Evolutionary conservation across 495 filamentous ascomycete genomes (phyloP).

Genomic region (Penicillium goetzii): DNA sequence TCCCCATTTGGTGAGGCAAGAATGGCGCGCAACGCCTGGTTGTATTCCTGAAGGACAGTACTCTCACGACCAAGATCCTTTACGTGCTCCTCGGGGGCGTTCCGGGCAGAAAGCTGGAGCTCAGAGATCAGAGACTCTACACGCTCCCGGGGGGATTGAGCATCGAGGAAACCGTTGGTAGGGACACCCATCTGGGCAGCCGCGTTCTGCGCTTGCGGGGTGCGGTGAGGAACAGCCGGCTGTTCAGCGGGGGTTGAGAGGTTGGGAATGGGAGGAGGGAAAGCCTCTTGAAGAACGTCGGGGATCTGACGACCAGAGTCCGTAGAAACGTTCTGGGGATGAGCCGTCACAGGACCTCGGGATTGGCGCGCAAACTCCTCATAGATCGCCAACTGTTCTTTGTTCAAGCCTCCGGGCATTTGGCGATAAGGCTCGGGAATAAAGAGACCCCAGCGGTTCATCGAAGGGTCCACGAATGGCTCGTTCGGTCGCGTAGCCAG

Average conservation of each 20-base stretch:
- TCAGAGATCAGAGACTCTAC: constrained; percentile 72
- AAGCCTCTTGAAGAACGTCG: constrained; percentile 84
- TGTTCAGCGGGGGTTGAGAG: constrained; percentile 81
- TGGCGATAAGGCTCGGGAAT: constrained; percentile 91
- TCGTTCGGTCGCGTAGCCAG: constrained; percentile 71
- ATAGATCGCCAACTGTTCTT: constrained; percentile 92
- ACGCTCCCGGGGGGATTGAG: constrained; percentile 62
- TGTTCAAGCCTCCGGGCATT: constrained; percentile 77
- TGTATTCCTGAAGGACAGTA: constrained; percentile 65
- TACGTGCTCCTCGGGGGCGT: constrained; percentile 70
- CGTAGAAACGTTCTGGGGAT: constrained; percentile 59
- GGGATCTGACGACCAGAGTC: constrained; percentile 64
- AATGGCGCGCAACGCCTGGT: constrained; percentile 56
- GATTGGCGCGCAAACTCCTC: constrained; percentile 90
- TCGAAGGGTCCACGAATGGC: constrained; percentile 75
- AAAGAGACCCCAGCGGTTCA: constrained; percentile 83
- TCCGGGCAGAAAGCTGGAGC: constrained; percentile 65
- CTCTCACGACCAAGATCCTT: constrained; percentile 68
- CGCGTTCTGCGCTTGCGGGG: constrained; percentile 63
- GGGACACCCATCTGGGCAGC: constrained; percentile 46
- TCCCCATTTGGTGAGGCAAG: constrained; percentile 61
- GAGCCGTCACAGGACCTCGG: constrained; percentile 57
- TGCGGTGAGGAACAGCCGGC: constrained; percentile 73
- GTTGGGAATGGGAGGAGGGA: constrained; percentile 67
- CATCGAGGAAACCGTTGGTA: constrained; percentile 69